Evolutionary conservation across 2,329 filamentous ascomycete species (phyloP), one percentile per base, ranked within the genome.

Genomic region (Aureobasidium sp.): DNA sequence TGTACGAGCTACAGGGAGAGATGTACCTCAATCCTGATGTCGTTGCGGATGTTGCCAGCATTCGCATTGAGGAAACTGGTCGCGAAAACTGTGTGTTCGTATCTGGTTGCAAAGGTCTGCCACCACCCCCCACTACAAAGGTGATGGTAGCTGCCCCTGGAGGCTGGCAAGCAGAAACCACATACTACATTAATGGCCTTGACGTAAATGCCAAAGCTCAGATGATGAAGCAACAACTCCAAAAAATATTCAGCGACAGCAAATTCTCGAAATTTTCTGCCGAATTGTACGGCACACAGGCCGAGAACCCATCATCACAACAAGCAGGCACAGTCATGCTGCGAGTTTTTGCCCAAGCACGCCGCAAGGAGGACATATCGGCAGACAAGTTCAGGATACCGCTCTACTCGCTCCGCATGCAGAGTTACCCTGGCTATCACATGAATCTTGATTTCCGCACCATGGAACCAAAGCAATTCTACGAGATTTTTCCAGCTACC

Each of bases 1-100:
- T 80, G 2, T 80, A 79, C 59, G 76, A 79, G 61, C 74, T 79
- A 14, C 76, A 79, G 58, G 77, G 77, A 4, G 74, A 74, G 0
- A 74, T 72, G 69, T 81, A 81, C 61, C 78, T 72, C 68, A 80
- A 80, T 64, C 75, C 73, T 0, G 79, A 81, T 57, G 78, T 80
- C 25, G 79, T 74, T 0, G 78, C 78, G 0, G 60, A 77, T 12
- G 64, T 81, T 12, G 66, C 72, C 41, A 66, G 72, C n/a, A 65
- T 80, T 32, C 71, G 69, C 54, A 77, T 83, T 56, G 72, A 78
- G 41, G 72, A 81, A 50, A 54, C 76, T 4, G 71, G 70, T 17
- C 34, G 22, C 1, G 64, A 65, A 16, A 72, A 80, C 58, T 70
- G 76, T 6, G 74, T 80, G 1, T 70, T 72, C 2, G 53, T 80